phyloP scores from a whole-genome alignment of 2,329 filamentous ascomycete genomes.

The Fusarium napiforme region DNA sequence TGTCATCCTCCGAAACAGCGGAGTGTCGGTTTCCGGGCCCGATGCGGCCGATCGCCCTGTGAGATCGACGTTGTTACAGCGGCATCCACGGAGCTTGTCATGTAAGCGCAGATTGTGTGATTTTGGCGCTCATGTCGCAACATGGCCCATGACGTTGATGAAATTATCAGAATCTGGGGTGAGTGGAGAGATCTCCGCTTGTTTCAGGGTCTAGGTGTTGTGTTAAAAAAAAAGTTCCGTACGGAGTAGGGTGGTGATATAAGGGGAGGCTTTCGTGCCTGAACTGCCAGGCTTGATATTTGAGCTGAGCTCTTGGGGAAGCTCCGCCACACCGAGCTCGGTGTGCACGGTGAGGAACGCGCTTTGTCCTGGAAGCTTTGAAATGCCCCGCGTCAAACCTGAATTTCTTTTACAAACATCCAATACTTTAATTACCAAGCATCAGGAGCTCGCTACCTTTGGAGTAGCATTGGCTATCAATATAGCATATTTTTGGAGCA shows the following conservation, averaged over 20 bases:
- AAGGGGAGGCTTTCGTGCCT: conserved; percentile 4
- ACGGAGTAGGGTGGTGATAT: conserved; percentile 26
- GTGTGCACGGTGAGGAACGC: conserved; percentile 22
- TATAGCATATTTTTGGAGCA: neutral
- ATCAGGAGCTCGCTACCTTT: neutral
- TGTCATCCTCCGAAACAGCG: conserved; percentile 1
- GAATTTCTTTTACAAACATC: neutral
- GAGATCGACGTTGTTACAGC: neutral
- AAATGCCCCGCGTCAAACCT: conserved; percentile 23
- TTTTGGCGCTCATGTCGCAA: conserved; percentile 44
- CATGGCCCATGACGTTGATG: conserved; percentile 32
- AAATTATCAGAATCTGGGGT: conserved; percentile 30
- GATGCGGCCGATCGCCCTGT: conserved; percentile 36
- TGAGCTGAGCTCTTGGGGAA: neutral
- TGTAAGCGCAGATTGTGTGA: conserved; percentile 40
- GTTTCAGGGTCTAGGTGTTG: conserved; percentile 14
- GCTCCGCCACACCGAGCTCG: conserved; percentile 6
- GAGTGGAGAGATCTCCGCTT: conserved; percentile 29
- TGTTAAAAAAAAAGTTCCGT: neutral
- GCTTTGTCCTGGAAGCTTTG: conserved; percentile 22
- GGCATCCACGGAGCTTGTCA: conserved; percentile 6
- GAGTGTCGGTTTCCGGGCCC: conserved; percentile 27
- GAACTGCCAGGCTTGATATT: conserved; percentile 21
- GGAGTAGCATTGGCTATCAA: neutral
- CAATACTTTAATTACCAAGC: neutral